Conservation (phyloP, 129 eudicot species). For the Centaurea solstitialis region DNA sequence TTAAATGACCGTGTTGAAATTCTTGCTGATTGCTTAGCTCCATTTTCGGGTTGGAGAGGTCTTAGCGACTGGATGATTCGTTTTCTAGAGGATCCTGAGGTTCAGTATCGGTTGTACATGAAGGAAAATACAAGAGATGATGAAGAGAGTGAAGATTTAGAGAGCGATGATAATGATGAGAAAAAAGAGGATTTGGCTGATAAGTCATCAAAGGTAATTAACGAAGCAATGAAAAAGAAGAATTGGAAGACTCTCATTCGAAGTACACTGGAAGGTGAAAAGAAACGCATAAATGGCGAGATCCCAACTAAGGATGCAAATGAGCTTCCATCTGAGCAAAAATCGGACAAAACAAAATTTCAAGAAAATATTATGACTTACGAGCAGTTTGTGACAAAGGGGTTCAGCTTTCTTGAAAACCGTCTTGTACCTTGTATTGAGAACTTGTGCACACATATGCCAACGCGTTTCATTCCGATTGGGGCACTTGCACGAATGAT, state of each 20-base stretch:
- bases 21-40: constrained; percentile 37
- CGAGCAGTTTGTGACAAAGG: constrained; percentile 44
- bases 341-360: background rate
- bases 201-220: background rate
- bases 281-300: background rate
- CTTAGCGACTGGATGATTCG: constrained; percentile 24
- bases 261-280: background rate
- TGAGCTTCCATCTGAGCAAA: background rate
- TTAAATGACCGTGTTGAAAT: constrained; percentile 38
- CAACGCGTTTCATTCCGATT: constrained; percentile 44
- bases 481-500: constrained; percentile 37
- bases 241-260: constrained; percentile 15
- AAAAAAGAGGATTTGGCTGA: background rate
- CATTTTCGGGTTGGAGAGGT: constrained; percentile 41
- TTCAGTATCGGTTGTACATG: constrained; percentile 20
- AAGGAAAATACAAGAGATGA: background rate
- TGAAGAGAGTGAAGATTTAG: background rate
- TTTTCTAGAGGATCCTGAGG: constrained; percentile 48
- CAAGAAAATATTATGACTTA: constrained; percentile 24
- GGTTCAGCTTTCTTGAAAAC: constrained; percentile 21
- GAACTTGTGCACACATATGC: constrained; percentile 65
- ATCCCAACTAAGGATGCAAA: too few species aligned
- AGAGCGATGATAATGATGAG: background rate
- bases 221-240: background rate
- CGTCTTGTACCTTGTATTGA: constrained; percentile 35